Base-by-base conservation (phyloP, 495 filamentous ascomycete genomes). In the Cetradonia linearis region DNA sequence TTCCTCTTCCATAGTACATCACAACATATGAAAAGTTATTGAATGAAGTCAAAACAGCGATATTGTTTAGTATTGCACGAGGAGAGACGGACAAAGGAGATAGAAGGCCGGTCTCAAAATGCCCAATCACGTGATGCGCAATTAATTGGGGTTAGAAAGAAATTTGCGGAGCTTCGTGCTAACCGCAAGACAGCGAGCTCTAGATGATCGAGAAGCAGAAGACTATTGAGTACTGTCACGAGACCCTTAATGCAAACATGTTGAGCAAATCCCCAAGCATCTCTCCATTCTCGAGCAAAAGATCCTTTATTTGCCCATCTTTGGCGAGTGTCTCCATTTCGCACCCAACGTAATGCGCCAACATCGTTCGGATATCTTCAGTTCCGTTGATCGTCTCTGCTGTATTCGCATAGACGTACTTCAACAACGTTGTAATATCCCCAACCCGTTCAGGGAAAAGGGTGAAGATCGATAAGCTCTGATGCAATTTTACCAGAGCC, bases 391-490 rank as follows among this genome's bases (percentile, higher is more conserved):
- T 10, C 31, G 59, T 58, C 27, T 63, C 48, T 59, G 61, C 40
- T 30, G 68, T 69, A 36, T 74, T 67, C 16, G 23, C 42, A 50
- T 75, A 76, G 3, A 65, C 62, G 56, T 73, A 73, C 54, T 68
- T 68, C 50, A 75, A 50, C 18, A 75, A 58, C 7, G 70, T 67
- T 16, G 69, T 56, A n/a, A 78, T 63, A 46, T 69, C 63, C 16
- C 23, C 50, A 16, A 70, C 50, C 20, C 67, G 66, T 18, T 48
- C 56, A 18, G 62, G 40, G 48, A 65, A 72, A 10, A 75, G 63
- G 1, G 60, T 73, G 59, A 69, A 76, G 2, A 59, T 48, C 8
- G 34, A 57, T n/a, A 76, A 65, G 11, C 69, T 74, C 23, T 55
- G 20, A 18, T 69, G 58, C 14, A 77, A 56, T 57, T 77, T 73